Conservation (phyloP, 2,329 filamentous ascomycete genomes). For the Emericellopsis cladophorae region DNA sequence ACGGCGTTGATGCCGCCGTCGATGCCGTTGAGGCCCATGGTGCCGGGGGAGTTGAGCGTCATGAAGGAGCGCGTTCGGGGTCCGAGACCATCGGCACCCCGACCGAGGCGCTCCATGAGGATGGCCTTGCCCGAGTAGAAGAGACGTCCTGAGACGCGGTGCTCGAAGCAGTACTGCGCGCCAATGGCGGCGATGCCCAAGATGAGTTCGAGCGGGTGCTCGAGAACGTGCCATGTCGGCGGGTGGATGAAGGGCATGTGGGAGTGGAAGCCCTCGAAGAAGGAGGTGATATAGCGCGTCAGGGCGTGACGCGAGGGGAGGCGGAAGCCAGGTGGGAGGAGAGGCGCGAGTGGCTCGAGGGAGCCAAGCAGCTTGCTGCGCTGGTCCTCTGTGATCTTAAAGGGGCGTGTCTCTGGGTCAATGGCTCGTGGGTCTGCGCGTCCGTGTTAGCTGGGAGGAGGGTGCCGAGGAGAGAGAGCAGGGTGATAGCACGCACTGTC, state of each 20-base stretch:
- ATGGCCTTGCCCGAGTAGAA: conserved; percentile 19
- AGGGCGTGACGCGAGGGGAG: conserved; percentile 22
- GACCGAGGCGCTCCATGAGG: conserved; percentile 14
- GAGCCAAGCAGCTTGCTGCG: conserved; percentile 10
- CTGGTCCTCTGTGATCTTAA: conserved; percentile 20
- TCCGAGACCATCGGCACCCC: conserved; percentile 10
- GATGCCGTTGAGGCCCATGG: not conserved
- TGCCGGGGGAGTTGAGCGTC: conserved; percentile 1
- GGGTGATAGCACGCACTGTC: not conserved
- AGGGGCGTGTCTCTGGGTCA: conserved; percentile 9
- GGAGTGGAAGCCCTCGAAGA: conserved; percentile 22
- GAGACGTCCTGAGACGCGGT: conserved; percentile 17
- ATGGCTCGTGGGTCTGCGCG: conserved; percentile 6
- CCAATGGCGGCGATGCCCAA: conserved; percentile 19
- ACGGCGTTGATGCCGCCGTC: conserved; percentile 13
- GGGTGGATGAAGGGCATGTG: conserved; percentile 24
- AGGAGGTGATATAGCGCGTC: conserved; percentile 20
- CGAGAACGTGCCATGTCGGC: conserved; percentile 17
- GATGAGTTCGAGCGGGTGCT: conserved; percentile 17
- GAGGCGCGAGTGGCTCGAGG: conserved; percentile 13
- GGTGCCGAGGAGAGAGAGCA: too few relatives aligned
- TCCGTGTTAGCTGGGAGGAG: too few relatives aligned
- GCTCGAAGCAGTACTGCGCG: conserved; percentile 25
- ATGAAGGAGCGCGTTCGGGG: conserved; percentile 12
- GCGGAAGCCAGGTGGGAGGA: conserved; percentile 15